Evolutionary conservation across 148 eudicot genomes (phyloP).

Genomic region (Spergularia marina): DNA sequence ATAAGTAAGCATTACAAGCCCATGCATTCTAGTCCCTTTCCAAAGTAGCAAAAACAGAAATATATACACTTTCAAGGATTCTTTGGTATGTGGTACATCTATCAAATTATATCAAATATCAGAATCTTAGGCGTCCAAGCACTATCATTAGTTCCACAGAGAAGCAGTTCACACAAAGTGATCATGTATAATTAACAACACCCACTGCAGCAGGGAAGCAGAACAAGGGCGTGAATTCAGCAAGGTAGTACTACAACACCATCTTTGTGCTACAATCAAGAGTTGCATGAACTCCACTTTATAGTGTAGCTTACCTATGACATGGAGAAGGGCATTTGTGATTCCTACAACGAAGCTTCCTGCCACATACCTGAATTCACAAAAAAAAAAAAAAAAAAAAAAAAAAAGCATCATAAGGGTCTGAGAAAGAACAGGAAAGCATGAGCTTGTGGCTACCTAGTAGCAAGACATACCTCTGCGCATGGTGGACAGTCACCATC

Average conservation of each 20-base stretch:
- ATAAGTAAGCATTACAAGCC: neutral
- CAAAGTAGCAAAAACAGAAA: neutral
- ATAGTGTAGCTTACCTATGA: conserved; percentile 60
- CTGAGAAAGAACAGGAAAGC: neutral
- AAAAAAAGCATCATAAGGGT: conserved; percentile 2
- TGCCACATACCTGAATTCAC: conserved; percentile 70
- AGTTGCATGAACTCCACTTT: neutral
- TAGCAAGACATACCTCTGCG: conserved; percentile 56
- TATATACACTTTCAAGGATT: neutral
- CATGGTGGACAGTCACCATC: conserved; percentile 97
- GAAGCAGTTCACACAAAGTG: neutral
- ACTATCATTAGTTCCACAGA: neutral
- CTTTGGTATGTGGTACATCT: neutral
- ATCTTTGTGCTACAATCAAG: neutral
- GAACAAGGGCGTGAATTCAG: neutral
- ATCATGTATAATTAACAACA: neutral
- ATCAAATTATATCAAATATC: neutral
- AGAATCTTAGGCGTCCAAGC: neutral
- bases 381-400: neutral
- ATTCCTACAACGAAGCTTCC: conserved; percentile 90
- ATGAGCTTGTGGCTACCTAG: neutral
- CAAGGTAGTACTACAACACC: neutral
- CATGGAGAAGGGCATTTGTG: conserved; percentile 98
- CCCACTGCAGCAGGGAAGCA: neutral
- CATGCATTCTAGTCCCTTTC: neutral